Conservation (phyloP, 106 monocot genomes). For the Agapanthus africanus region DNA sequence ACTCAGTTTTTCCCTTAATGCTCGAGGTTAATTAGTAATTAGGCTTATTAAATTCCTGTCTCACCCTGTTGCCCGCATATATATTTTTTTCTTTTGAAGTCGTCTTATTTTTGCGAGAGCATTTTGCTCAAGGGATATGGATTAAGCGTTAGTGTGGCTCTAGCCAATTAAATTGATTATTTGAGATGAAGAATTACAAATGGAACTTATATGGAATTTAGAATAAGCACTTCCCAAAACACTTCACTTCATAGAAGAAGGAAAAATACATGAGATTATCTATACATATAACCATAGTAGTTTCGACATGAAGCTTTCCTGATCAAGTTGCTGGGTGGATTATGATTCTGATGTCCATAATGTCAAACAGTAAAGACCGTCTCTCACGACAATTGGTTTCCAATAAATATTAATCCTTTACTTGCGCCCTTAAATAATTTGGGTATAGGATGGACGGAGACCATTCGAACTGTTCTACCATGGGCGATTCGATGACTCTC, state of each 20-base stretch:
- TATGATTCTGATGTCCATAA: not conserved
- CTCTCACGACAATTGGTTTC: not conserved
- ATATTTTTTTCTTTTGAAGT: not conserved
- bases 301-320: not conserved
- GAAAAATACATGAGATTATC: no score
- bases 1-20: not conserved
- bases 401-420: not conserved
- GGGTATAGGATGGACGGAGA: conserved; percentile 70
- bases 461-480: conserved; percentile 92
- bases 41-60: not conserved
- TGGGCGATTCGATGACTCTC: conserved; percentile 95
- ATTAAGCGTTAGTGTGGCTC: no score
- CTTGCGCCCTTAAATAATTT: not conserved
- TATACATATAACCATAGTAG: not conserved
- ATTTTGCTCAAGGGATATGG: no score
- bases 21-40: not conserved
- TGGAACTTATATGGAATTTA: no score
- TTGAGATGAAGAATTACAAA: no score
- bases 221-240: no score
- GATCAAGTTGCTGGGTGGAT: not conserved
- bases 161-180: no score
- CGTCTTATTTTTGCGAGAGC: not conserved
- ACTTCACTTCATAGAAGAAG: no score
- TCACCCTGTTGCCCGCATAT: no score
- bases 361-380: not conserved